Percentiles rank a stretch among this genome's conserved stretches.
phyloP scores from a whole-genome alignment of 768 basidiomycete species.

The Naematelia encephala region DNA sequence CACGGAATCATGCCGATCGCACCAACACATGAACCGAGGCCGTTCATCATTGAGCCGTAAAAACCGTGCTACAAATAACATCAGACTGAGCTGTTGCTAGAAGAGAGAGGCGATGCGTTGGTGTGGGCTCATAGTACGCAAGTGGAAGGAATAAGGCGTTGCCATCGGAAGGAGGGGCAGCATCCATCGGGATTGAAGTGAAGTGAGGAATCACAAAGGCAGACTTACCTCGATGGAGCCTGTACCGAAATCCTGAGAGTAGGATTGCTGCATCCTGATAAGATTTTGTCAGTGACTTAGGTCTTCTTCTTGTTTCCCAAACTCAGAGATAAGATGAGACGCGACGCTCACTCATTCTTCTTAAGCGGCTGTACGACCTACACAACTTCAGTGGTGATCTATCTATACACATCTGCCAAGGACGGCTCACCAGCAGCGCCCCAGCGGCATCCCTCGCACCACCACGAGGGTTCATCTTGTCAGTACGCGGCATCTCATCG shows the following conservation, averaged over 20 bases:
- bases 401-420: no score
- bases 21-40: constrained; percentile 66
- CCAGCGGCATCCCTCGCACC: not conserved
- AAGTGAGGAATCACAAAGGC: not conserved
- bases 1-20: constrained; percentile 74
- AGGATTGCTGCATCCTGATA: constrained; percentile 66
- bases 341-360: constrained; percentile 40
- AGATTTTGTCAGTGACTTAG: constrained; percentile 1
- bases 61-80: constrained; percentile 61
- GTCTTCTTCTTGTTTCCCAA: no score
- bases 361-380: constrained; percentile 41
- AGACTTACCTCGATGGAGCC: constrained; percentile 56
- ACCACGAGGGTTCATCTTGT: constrained; percentile 21
- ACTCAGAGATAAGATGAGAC: not conserved
- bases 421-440: constrained; percentile 4
- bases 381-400: constrained; percentile 1
- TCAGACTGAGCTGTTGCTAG: not conserved
- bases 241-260: constrained; percentile 83
- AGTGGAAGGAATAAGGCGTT: not conserved
- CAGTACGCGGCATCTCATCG: constrained; percentile 32
- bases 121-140: not conserved
- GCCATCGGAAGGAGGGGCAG: not conserved
- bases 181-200: not conserved
- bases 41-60: constrained; percentile 76
- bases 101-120: no score